Percentiles rank a stretch among this genome's conserved stretches.
Evolutionary conservation across 768 basidiomycete species (phyloP).

Genomic region (Hygrophorus pudorinus): DNA sequence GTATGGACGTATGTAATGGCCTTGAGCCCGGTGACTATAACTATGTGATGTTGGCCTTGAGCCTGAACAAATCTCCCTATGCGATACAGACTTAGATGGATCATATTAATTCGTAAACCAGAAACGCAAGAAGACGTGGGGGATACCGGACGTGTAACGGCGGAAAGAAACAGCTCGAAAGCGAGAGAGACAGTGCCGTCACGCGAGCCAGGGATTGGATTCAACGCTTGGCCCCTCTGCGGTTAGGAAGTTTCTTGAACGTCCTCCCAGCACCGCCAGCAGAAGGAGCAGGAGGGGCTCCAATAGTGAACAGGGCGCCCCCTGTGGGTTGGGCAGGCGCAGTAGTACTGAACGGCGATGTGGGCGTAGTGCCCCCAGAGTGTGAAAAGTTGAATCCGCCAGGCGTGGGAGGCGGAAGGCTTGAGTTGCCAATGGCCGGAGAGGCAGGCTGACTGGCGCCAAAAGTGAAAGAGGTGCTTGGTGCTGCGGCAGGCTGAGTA

Average conservation of each 20-base stretch:
- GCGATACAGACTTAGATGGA: slow-evolving; percentile 10
- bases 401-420: slow-evolving; percentile 26
- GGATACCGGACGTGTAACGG: not conserved
- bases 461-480: slow-evolving; percentile 35
- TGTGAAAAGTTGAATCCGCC: slow-evolving; percentile 29
- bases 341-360: slow-evolving; percentile 37
- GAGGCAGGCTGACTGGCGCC: slow-evolving; percentile 51
- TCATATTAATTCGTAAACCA: slow-evolving; percentile 5
- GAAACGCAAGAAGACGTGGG: slow-evolving; percentile 2
- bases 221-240: slow-evolving; percentile 32
- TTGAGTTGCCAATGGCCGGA: slow-evolving; percentile 24
- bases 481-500: slow-evolving; percentile 24
- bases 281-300: slow-evolving; percentile 32
- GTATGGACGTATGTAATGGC: slow-evolving; percentile 9
- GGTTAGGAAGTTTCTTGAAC: slow-evolving; percentile 49
- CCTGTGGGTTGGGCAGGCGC: slow-evolving; percentile 26
- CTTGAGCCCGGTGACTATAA: slow-evolving; percentile 14
- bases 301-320: slow-evolving; percentile 48
- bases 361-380: slow-evolving; percentile 24
- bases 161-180: too few relatives aligned
- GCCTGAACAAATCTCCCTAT: slow-evolving; percentile 12
- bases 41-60: slow-evolving; percentile 14
- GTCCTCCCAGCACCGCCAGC: slow-evolving; percentile 23
- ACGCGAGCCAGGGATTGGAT: not conserved
- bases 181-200: slow-evolving; percentile 6